Conservation (phyloP, 441 rosid species). For the Erodium trifolium region DNA sequence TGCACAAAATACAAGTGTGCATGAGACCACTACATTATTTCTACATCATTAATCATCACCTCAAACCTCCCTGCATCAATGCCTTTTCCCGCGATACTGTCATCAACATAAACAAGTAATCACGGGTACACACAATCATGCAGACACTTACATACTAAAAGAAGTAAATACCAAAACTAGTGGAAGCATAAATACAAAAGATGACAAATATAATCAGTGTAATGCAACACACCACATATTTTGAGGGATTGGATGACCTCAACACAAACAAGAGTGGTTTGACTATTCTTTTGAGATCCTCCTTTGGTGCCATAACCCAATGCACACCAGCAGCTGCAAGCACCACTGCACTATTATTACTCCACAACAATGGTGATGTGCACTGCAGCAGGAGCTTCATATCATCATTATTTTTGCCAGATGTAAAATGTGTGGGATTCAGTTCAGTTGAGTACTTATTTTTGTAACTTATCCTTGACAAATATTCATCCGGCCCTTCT, state of each 20-base stretch:
- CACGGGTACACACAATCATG: neutral
- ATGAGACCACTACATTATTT: slow-evolving; percentile 1
- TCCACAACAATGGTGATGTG: slow-evolving; percentile 89
- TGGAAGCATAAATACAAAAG: neutral
- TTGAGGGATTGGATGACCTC: slow-evolving; percentile 78
- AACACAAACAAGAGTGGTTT: slow-evolving; percentile 80
- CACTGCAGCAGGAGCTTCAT: slow-evolving; percentile 75
- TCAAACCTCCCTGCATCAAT: neutral
- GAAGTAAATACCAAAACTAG: neutral
- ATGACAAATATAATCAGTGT: neutral
- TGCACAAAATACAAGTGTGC: neutral
- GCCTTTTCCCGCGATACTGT: neutral
- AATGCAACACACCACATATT: slow-evolving; percentile 66
- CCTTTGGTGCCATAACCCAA: slow-evolving; percentile 86
- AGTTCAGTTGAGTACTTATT: slow-evolving; percentile 33
- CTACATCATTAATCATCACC: neutral
- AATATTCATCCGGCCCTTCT: slow-evolving; percentile 88
- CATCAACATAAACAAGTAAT: too few relatives aligned
- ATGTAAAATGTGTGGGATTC: slow-evolving; percentile 43
- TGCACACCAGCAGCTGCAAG: slow-evolving; percentile 91
- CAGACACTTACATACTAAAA: neutral
- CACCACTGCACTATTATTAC: slow-evolving; percentile 89
- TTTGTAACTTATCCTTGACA: slow-evolving; percentile 46
- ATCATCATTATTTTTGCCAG: slow-evolving; percentile 57
- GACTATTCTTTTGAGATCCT: slow-evolving; percentile 66